These are phyloP conservation scores for Diutina siamensis DNA, from an alignment of 1,139 yeast genomes.

Conservation along the genomic window DNA sequence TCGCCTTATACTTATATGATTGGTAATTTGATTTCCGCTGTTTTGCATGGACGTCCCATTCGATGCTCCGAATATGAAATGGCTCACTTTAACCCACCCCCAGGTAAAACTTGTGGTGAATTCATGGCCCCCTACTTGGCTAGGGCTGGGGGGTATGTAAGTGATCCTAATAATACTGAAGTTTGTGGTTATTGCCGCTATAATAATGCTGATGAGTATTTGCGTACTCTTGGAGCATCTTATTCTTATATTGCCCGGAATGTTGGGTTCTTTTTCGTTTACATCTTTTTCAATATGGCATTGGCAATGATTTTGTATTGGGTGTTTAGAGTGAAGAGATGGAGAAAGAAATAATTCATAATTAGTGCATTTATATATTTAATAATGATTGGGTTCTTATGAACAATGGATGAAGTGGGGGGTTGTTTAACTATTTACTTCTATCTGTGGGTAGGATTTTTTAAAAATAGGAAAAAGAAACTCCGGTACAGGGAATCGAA, in stretches of 20 bases:
- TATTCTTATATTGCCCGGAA: slow-evolving; percentile 52
- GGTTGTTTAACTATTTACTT: too few relatives aligned
- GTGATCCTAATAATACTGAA: slow-evolving; percentile 38
- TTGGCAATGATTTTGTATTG: slow-evolving; percentile 6
- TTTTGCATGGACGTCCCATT: slow-evolving; percentile 38
- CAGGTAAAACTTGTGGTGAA: slow-evolving; percentile 41
- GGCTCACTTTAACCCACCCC: slow-evolving; percentile 9
- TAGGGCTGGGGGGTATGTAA: slow-evolving; percentile 37
- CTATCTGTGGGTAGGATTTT: too few relatives aligned
- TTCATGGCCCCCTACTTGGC: slow-evolving; percentile 24
- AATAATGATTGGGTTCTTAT: background rate
- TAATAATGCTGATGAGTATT: slow-evolving; percentile 40
- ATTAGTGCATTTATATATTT: too few relatives aligned
- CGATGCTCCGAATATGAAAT: slow-evolving; percentile 9
- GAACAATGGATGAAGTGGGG: too few relatives aligned
- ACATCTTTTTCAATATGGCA: slow-evolving; percentile 39
- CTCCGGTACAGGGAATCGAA: slow-evolving; percentile 42
- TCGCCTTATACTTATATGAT: slow-evolving; percentile 63
- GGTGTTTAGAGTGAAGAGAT: background rate
- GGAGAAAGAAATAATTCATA: background rate
- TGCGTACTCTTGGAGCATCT: slow-evolving; percentile 30
- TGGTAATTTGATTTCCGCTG: slow-evolving; percentile 40
- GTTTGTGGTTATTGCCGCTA: slow-evolving; percentile 51
- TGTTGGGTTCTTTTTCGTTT: slow-evolving; percentile 48
- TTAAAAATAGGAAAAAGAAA: slow-evolving; percentile 9